Base-by-base conservation (phyloP, 2,329 filamentous ascomycete species). In the Colletotrichum ledebouriae region DNA sequence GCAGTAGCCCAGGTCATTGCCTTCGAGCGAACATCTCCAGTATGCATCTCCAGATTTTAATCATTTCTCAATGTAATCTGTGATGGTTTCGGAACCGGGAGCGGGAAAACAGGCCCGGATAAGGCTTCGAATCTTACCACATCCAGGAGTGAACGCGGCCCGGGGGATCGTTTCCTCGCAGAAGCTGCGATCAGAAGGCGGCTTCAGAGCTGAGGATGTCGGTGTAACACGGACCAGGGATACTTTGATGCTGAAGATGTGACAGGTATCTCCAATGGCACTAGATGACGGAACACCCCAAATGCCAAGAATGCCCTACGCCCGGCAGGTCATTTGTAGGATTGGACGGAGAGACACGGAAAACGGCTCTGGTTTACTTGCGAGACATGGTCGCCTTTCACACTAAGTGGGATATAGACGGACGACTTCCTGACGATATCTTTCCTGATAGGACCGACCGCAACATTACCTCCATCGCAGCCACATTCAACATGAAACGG, bases 251-350 rank as follows among this genome's bases (percentile, higher is more conserved):
- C 42, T 20, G 42, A 46, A 17, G 42, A 46, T 46, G 15, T 46
- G 37, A n/a, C 49, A 62, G 33, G 52, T 25, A 11, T 49, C 39
- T 12, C 25, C 11, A 6, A 13, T 13, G 46, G 7, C 46, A 25
- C 12, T 25, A 25, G 17, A n/a, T 6, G 42, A 22, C 20, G 46
- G 46, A 25, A 22, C 17, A 22, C 22, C 29, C 12, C 10, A 20
- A 22, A 10, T 49, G 46, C 46, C 46, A 49, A 49, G 46, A n/a
- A 10, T 49, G 13, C 12, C 1, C 46, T 1, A 25, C 46, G 46
- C 46, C 46, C 46, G 13, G 20, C 29, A 49, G 46, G 22, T 49
- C 46, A 49, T 49, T 25, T 13, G 50, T 57, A 15, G n/a, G 42
- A 20, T 17, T 3, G n/a, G 42, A 20, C 17, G n/a, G 44, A 37